Evolutionary conservation across 2,329 filamentous ascomycete genomes (phyloP).

Genomic region (Cladosporium sp.): DNA sequence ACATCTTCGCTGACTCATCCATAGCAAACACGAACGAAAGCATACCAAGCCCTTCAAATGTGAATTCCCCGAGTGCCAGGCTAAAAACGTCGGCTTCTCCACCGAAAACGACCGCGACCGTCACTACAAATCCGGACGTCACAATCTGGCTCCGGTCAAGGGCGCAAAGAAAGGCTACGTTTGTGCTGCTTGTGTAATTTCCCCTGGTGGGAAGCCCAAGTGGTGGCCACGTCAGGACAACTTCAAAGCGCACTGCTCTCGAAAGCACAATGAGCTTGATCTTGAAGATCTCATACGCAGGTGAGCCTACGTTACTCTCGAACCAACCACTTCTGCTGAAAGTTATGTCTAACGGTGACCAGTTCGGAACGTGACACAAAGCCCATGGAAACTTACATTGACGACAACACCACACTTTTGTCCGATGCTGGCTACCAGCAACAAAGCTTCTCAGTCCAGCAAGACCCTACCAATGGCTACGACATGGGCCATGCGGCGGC

Average conservation of each 20-base stretch:
- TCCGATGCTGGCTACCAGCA: constrained; percentile 12
- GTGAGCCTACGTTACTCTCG: constrained; percentile 34
- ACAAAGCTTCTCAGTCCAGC: constrained; percentile 12
- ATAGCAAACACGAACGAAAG: constrained; percentile 68
- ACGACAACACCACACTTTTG: constrained; percentile 7
- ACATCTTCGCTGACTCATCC: constrained; percentile 9
- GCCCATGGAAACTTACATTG: constrained; percentile 5
- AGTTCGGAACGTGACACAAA: constrained; percentile 10
- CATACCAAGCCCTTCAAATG: constrained; percentile 68
- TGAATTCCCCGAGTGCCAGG: constrained; percentile 50
- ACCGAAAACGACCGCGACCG: constrained; percentile 77
- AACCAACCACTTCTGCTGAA: too few species aligned
- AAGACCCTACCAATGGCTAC: not conserved
- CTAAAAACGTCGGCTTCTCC: constrained; percentile 61
- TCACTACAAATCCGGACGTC: constrained; percentile 66
- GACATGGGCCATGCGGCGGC: not conserved
- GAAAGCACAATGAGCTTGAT: constrained; percentile 56
- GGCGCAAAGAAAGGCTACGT: constrained; percentile 41
- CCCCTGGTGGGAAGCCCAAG: constrained; percentile 54
- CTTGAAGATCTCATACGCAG: constrained; percentile 41
- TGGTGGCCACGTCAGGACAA: constrained; percentile 80
- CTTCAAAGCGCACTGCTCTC: constrained; percentile 71
- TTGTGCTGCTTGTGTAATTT: constrained; percentile 56
- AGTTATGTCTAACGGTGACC: not conserved
- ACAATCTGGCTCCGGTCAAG: constrained; percentile 46